Conservation (phyloP, 2,329 filamentous ascomycete species). For the Fusarium nanum region DNA sequence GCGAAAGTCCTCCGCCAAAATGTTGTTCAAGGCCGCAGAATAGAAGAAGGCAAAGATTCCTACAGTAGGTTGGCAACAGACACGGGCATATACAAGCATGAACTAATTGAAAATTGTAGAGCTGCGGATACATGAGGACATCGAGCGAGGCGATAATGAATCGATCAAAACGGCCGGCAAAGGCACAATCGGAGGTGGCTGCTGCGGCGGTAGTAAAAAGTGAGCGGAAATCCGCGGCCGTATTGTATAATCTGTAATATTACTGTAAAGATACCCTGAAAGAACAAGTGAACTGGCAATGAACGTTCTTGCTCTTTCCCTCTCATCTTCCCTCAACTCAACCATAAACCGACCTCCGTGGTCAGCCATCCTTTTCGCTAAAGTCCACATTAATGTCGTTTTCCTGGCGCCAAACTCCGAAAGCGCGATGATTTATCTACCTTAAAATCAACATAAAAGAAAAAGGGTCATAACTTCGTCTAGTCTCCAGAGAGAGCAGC, state of each 20-base stretch:
- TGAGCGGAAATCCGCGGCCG: conserved; percentile 36
- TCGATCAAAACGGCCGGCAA: conserved; percentile 75
- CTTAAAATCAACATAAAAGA: conserved; percentile 19
- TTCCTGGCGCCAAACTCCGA: conserved; percentile 45
- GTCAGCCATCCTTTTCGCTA: conserved; percentile 36
- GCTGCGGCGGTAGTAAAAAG: conserved; percentile 49
- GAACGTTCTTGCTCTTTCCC: conserved; percentile 33
- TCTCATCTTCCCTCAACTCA: conserved; percentile 26
- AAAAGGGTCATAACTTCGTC: conserved; percentile 47
- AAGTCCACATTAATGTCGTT: conserved; percentile 26
- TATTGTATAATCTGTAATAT: conserved; percentile 49
- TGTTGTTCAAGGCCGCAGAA: conserved; percentile 82
- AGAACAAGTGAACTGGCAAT: conserved; percentile 38
- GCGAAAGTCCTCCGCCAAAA: conserved; percentile 84
- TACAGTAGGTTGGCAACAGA: conserved; percentile 62
- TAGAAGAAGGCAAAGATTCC: conserved; percentile 56
- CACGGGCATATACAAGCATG: neutral
- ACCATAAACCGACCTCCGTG: conserved; percentile 17
- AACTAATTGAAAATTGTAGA: conserved; percentile 62
- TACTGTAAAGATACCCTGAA: conserved; percentile 50
- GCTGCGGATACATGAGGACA: conserved; percentile 89
- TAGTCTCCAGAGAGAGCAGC: conserved; percentile 86
- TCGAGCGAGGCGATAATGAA: conserved; percentile 93
- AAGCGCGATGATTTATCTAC: conserved; percentile 25
- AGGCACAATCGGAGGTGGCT: conserved; percentile 44